These are phyloP conservation scores for Alternaria triticina DNA, from an alignment of 2,329 filamentous ascomycete species.

Conservation along the genomic window DNA sequence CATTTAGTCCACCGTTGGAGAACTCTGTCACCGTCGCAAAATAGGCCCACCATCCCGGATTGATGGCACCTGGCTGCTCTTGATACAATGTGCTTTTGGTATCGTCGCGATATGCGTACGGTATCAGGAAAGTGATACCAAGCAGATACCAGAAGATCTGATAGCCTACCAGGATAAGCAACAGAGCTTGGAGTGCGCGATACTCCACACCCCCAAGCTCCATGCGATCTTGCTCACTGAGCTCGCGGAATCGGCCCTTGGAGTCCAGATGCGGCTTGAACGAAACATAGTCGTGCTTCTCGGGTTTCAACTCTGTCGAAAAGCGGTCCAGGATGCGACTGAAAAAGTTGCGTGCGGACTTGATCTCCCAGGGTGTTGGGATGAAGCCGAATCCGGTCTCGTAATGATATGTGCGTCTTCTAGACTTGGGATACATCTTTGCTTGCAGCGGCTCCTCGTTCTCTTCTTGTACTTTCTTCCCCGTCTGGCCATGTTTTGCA, in stretches of 20 bases:
- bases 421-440: conserved; percentile 18
- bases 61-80: conserved; percentile 43
- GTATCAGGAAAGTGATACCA: conserved; percentile 57
- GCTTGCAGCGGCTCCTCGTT: conserved; percentile 2
- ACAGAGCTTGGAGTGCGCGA: conserved; percentile 56
- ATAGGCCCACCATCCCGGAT: conserved; percentile 42
- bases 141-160: conserved; percentile 46
- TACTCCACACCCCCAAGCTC: conserved; percentile 62
- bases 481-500: neutral
- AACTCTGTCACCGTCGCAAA: conserved; percentile 59
- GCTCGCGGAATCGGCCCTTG: conserved; percentile 39
- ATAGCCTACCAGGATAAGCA: conserved; percentile 55
- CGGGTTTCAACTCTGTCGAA: conserved; percentile 26
- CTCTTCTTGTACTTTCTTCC: neutral
- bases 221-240: conserved; percentile 52
- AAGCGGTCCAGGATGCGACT: conserved; percentile 24
- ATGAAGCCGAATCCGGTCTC: conserved; percentile 36
- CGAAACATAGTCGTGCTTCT: conserved; percentile 38
- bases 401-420: conserved; percentile 31
- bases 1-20: conserved; percentile 61
- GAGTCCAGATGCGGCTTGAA: conserved; percentile 41
- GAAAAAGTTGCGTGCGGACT: conserved; percentile 30
- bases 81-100: conserved; percentile 50
- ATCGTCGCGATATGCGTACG: conserved; percentile 51
- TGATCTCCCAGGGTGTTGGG: conserved; percentile 42